Evolutionary conservation across 2,329 filamentous ascomycete genomes (phyloP).

Genomic region (Thelonectria olida): DNA sequence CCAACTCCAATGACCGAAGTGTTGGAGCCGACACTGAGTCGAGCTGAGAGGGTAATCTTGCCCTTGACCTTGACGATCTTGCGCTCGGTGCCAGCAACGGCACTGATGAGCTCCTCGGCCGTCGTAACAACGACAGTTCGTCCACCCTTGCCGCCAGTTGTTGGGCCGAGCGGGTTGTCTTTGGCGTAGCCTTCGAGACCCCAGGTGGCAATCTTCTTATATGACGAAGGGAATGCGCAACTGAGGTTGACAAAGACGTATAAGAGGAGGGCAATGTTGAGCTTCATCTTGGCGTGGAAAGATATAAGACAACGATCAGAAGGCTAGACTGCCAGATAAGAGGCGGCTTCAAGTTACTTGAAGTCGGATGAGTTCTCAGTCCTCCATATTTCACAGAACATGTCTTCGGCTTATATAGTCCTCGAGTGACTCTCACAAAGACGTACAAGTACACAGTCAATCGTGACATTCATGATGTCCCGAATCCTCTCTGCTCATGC

Average conservation of each 20-base stretch:
- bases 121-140: slow-evolving; percentile 57
- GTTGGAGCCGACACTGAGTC: slow-evolving; percentile 56
- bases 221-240: slow-evolving; percentile 29
- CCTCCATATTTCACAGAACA: not conserved
- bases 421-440: not conserved
- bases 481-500: slow-evolving; percentile 3
- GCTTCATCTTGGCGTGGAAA: not conserved
- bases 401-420: not conserved
- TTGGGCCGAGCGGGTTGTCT: slow-evolving; percentile 48
- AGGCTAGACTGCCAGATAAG: not conserved
- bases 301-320: not conserved
- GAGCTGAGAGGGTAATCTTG: slow-evolving; percentile 44
- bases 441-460: not conserved
- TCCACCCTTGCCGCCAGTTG: slow-evolving; percentile 54
- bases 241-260: not conserved
- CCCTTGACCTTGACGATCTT: slow-evolving; percentile 52
- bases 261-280: not conserved
- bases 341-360: not conserved
- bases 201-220: slow-evolving; percentile 34
- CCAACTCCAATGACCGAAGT: slow-evolving; percentile 53
- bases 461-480: not conserved
- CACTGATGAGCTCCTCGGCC: slow-evolving; percentile 52
- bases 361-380: not conserved
- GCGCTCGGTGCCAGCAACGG: slow-evolving; percentile 47
- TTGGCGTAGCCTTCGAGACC: slow-evolving; percentile 41